A percentile compares a stretch with the other conserved stretches of the same genome.
Conservation (phyloP, 495 filamentous ascomycete species). For the Annulohypoxylon bovei region DNA sequence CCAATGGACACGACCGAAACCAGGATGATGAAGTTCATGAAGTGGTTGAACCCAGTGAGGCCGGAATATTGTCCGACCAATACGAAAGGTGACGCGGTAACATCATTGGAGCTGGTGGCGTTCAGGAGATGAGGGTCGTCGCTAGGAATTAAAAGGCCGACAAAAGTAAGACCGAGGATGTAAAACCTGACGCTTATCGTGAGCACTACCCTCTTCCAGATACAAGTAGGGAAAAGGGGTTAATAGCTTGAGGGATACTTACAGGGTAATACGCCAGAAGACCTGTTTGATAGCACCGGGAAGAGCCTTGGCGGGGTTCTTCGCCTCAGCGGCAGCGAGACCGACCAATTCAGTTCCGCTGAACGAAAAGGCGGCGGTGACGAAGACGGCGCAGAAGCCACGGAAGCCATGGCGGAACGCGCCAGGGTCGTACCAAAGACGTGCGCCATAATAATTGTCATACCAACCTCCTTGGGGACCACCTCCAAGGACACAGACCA, state of each 20-base stretch:
- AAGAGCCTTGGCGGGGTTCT: slow-evolving; percentile 70
- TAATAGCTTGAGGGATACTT: not conserved
- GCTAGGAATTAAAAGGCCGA: slow-evolving; percentile 75
- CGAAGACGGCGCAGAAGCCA: slow-evolving; percentile 78
- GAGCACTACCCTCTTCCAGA: slow-evolving; percentile 20
- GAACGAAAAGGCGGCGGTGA: slow-evolving; percentile 79
- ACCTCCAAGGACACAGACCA: slow-evolving; percentile 76
- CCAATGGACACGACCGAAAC: slow-evolving; percentile 74
- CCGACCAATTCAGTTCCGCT: slow-evolving; percentile 77
- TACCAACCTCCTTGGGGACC: slow-evolving; percentile 61
- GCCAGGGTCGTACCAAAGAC: slow-evolving; percentile 73
- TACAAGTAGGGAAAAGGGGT: not conserved
- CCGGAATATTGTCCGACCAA: slow-evolving; percentile 73
- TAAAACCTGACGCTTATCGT: slow-evolving; percentile 69
- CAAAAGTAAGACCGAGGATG: slow-evolving; percentile 74
- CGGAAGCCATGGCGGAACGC: slow-evolving; percentile 76
- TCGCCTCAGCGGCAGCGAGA: slow-evolving; percentile 75
- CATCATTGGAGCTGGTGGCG: slow-evolving; percentile 58
- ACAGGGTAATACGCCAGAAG: slow-evolving; percentile 74
- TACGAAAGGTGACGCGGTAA: slow-evolving; percentile 78
- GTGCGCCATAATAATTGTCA: slow-evolving; percentile 67
- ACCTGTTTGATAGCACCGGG: slow-evolving; percentile 77
- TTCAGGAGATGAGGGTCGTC: slow-evolving; percentile 64
- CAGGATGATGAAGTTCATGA: slow-evolving; percentile 80
- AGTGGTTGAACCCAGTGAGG: slow-evolving; percentile 70